Percentiles rank a stretch among this genome's conserved stretches.
phyloP scores from a whole-genome alignment of 2,329 filamentous ascomycete species.

The Bertia moriformis region DNA sequence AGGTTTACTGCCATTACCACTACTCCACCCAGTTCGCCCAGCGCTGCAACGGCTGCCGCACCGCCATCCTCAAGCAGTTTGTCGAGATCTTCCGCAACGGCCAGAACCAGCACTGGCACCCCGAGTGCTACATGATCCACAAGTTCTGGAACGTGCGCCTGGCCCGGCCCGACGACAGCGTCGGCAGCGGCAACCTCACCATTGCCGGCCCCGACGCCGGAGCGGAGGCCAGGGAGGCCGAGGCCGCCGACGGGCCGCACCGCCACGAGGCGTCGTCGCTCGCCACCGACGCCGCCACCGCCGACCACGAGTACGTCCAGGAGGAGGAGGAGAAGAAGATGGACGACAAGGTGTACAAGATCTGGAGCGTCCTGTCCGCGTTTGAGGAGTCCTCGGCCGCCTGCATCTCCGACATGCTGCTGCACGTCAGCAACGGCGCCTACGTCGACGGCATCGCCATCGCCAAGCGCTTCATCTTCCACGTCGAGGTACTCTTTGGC shows the following conservation, averaged over 20 bases:
- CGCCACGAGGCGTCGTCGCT: slow-evolving; percentile 12
- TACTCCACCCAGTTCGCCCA: slow-evolving; percentile 97
- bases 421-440: slow-evolving; percentile 94
- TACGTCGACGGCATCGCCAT: slow-evolving; percentile 91
- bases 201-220: too few relatives aligned
- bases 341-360: slow-evolving; percentile 94
- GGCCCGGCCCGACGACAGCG: slow-evolving; percentile 43
- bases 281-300: slow-evolving; percentile 45
- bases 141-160: slow-evolving; percentile 99
- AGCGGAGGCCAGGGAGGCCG: slow-evolving; percentile 15
- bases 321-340: slow-evolving; percentile 83
- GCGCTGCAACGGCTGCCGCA: slow-evolving; percentile 89
- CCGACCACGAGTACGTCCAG: slow-evolving; percentile 62
- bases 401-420: slow-evolving; percentile 96
- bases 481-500: slow-evolving; percentile 83
- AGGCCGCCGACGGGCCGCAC: slow-evolving; percentile 26
- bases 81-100: slow-evolving; percentile 97
- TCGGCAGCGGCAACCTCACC: slow-evolving; percentile 23
- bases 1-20: slow-evolving; percentile 96
- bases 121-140: slow-evolving; percentile 99
- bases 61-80: slow-evolving; percentile 94
- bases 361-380: slow-evolving; percentile 92
- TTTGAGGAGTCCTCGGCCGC: slow-evolving; percentile 97
- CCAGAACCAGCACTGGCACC: slow-evolving; percentile 97
- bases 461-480: slow-evolving; percentile 88